Evolutionary conservation across 1,284 basidiomycete genomes (phyloP).

Genomic region (Kwoniella shivajii): DNA sequence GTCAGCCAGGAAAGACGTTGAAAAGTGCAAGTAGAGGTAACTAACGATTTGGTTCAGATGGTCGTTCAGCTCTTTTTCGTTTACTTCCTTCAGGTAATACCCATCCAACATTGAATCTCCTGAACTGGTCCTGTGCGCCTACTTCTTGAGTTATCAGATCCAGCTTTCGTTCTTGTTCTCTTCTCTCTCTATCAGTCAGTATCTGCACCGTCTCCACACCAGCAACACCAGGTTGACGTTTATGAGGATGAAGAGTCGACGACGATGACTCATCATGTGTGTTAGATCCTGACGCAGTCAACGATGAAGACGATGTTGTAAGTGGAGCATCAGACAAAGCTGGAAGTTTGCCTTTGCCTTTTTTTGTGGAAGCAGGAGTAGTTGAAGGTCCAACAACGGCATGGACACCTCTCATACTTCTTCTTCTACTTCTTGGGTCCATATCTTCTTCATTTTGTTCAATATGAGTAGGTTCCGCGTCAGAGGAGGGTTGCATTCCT

Average conservation of each 20-base stretch:
- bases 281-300: constrained; percentile 1
- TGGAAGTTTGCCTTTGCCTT: not conserved
- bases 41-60: constrained; percentile 14
- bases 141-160: constrained; percentile 65
- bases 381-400: constrained; percentile 6
- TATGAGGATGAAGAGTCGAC: not conserved
- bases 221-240: constrained; percentile 42
- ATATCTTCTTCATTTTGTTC: not conserved
- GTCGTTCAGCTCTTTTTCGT: constrained; percentile 59
- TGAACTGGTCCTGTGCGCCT: constrained; percentile 73
- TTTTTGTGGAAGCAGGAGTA: not conserved
- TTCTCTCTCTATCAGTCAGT: constrained; percentile 53
- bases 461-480: constrained; percentile 5
- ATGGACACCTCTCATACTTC: constrained; percentile 4
- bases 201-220: constrained; percentile 37
- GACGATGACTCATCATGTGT: not conserved
- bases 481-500: constrained; percentile 16
- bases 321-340: not conserved
- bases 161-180: constrained; percentile 40
- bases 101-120: constrained; percentile 84
- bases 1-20: not conserved
- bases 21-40: not conserved
- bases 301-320: not conserved
- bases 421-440: constrained; percentile 7
- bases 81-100: constrained; percentile 75